phyloP scores from a whole-genome alignment of 352 stramenopile species.

The Aphanomyces cochlioides region DNA sequence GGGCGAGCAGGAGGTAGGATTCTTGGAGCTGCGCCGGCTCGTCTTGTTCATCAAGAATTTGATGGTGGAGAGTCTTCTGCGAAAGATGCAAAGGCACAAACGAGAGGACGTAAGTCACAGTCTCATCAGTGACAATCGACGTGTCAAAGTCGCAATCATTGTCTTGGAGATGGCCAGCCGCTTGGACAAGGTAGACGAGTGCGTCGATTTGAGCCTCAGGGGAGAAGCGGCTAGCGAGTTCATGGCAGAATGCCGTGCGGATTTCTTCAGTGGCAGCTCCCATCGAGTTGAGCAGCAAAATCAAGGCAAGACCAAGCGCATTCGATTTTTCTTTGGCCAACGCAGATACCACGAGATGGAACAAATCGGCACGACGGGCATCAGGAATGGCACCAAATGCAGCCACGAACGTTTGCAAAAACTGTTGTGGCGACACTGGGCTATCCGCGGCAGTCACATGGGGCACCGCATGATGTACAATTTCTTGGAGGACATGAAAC shows the following conservation, averaged over 20 bases:
- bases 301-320: slow-evolving; percentile 53
- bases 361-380: slow-evolving; percentile 54
- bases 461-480: slow-evolving; percentile 72
- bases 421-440: slow-evolving; percentile 63
- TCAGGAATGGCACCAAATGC: slow-evolving; percentile 64
- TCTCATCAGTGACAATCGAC: slow-evolving; percentile 46
- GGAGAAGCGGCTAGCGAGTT: slow-evolving; percentile 53
- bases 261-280: slow-evolving; percentile 35
- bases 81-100: slow-evolving; percentile 71
- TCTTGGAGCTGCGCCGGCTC: slow-evolving; percentile 54
- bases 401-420: slow-evolving; percentile 72
- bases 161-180: slow-evolving; percentile 61
- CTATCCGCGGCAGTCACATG: slow-evolving; percentile 49
- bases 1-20: slow-evolving; percentile 72
- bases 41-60: slow-evolving; percentile 58
- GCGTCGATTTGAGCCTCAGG: slow-evolving; percentile 54
- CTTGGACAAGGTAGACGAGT: slow-evolving; percentile 56
- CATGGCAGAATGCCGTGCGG: slow-evolving; percentile 63
- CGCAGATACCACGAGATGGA: slow-evolving; percentile 55
- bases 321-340: slow-evolving; percentile 51
- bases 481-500: slow-evolving; percentile 83
- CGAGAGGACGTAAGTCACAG: slow-evolving; percentile 49
- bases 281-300: slow-evolving; percentile 45
- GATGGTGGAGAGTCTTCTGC: slow-evolving; percentile 61
- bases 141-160: slow-evolving; percentile 49